Evolutionary conservation across 345 rosid species (phyloP), one percentile per base, ranked within the genome.

Genomic region (Eucalyptus curtisii): DNA sequence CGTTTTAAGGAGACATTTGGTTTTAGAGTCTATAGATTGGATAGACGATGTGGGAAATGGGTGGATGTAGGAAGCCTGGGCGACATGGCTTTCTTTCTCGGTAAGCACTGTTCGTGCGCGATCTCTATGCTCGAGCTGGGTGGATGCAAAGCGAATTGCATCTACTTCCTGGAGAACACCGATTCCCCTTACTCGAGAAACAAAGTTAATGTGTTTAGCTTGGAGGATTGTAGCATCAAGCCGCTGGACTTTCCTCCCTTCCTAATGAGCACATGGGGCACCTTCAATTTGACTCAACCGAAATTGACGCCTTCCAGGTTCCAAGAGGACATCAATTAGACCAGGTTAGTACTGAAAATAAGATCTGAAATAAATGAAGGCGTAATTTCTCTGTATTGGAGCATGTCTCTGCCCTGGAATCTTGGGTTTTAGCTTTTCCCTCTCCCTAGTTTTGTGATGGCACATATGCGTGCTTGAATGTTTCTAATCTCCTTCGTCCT

Each of bases 11-110:
- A 47, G 53, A 85, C 47, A 45, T 30, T 11, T 25, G 86, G 89
- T 44, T 91, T 93, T 24, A 92, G 84, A 85, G 92, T 91, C n/a
- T 92, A 91, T 13, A 93, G 90, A 90, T 88, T 93, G 61, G 90
- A 93, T 50, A 87, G 64, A 80, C 92, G 91, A 25, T 48, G 53
- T 85, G 89, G 88, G 57, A 68, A 49, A 82, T 93, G 94, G 94
- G 94, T 68, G 49, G 89, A 92, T 88, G 57, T 92, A 4, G 92
- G 76, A 49, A 85, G 59, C 37, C 87, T 93, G 87, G 93, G 90
- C 19, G 90, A 89, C 40, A 10, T 31, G 16, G 87, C 89, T 31
- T n/a, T 94, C 53, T 82, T 94, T 33, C 82, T 94, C 80, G 91
- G 89, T 5, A 50, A 27, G 2, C 88, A 89, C 57, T 45, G 88